Conservation (phyloP, 2,329 filamentous ascomycete genomes). For the Podosphaera fusca region DNA sequence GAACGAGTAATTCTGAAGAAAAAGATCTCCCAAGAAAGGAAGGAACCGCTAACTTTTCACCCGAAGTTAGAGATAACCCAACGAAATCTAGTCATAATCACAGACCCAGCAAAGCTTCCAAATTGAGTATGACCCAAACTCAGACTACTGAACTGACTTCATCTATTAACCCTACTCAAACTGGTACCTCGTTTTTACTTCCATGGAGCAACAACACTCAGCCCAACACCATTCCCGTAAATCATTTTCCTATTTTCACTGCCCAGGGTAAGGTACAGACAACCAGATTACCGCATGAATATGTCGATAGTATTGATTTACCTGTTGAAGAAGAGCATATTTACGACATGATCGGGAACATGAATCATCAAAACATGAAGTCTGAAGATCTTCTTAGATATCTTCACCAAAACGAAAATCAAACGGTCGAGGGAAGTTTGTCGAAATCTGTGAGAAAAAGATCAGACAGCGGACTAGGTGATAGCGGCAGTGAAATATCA, state of each 20-base stretch:
- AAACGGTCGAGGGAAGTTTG: neutral
- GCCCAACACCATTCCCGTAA: slow-evolving; percentile 21
- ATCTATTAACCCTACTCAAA: neutral
- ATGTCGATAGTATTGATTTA: slow-evolving; percentile 29
- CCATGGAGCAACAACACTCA: neutral
- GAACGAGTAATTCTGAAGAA: neutral
- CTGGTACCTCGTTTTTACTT: neutral
- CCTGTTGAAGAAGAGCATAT: slow-evolving; percentile 39
- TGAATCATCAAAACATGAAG: slow-evolving; percentile 17
- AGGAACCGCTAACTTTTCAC: neutral
- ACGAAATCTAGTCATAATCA: neutral
- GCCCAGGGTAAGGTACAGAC: slow-evolving; percentile 26
- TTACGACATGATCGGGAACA: slow-evolving; percentile 32
- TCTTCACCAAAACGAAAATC: neutral
- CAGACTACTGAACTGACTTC: too few species aligned
- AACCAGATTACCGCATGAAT: slow-evolving; percentile 24
- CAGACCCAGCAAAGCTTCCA: neutral
- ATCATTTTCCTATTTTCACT: slow-evolving; percentile 21
- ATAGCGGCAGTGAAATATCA: neutral
- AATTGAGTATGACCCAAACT: neutral
- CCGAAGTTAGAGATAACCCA: neutral
- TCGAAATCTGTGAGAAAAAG: neutral
- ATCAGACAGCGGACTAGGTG: slow-evolving; percentile 1
- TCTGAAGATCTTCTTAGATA: neutral
- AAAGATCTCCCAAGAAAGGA: neutral